Conservation (phyloP, 179 eudicot species). For the Beta macrorhiza region DNA sequence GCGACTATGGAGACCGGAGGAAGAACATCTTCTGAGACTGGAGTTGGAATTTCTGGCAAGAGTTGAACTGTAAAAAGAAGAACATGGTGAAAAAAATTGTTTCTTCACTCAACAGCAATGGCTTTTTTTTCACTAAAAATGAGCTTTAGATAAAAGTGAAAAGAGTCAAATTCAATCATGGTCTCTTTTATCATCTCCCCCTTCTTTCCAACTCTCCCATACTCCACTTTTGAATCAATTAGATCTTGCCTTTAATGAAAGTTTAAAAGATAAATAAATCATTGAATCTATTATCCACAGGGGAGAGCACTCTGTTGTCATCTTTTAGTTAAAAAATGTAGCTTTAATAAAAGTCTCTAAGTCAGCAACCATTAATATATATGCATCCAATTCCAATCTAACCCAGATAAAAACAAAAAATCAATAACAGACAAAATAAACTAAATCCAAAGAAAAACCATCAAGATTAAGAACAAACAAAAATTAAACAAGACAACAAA, state of each 20-base stretch:
- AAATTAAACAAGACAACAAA: conserved; percentile 18
- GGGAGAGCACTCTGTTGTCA: not conserved
- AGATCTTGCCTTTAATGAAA: conserved; percentile 31
- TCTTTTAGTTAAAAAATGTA: conserved; percentile 1
- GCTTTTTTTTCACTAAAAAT: conserved; percentile 19
- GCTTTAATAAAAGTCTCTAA: conserved; percentile 2
- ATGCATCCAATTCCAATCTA: conserved; percentile 2
- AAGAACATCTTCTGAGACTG: conserved; percentile 39
- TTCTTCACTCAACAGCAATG: conserved; percentile 22
- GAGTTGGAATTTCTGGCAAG: conserved; percentile 41
- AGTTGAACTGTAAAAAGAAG: conserved; percentile 28
- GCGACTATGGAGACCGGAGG: conserved; percentile 16
- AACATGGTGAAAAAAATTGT: conserved; percentile 23
- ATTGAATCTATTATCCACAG: conserved; percentile 21
- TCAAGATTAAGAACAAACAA: conserved; percentile 27
- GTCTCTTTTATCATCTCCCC: conserved; percentile 40
- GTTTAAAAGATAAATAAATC: conserved; percentile 21
- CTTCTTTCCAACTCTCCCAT: conserved; percentile 31
- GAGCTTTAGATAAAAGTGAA: conserved; percentile 32
- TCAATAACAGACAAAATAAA: conserved; percentile 51
- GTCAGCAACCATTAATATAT: conserved; percentile 17
- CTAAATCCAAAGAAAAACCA: conserved; percentile 34
- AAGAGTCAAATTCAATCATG: conserved; percentile 34
- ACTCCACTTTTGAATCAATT: conserved; percentile 35
- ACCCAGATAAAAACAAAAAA: conserved; percentile 36